Base-by-base conservation (phyloP, 2,329 filamentous ascomycete species). In the Diplodia mutila region DNA sequence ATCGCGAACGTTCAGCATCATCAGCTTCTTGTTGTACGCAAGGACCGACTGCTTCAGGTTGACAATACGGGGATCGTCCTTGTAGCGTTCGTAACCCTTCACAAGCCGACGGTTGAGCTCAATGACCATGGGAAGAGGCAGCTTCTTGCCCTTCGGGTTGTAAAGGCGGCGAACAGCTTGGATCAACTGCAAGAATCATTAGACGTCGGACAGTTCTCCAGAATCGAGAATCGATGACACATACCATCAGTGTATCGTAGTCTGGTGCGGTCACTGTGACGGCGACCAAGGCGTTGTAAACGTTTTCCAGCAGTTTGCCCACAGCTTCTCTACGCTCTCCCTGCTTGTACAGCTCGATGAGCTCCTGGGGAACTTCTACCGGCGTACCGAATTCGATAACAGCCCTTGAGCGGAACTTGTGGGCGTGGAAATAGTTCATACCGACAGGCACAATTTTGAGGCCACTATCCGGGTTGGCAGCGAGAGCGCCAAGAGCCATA, bases 391-490 rank as follows among this genome's bases (percentile, higher is more conserved):
- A 99, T 76, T 99, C 95, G 69, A 98, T 90, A 4, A 99, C 94
- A 42, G 94, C 95, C 76, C 95, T 88, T 70, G 94, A 98, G 54
- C 94, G 91, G 80, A 99, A 99, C 79, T 98, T 99, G 85, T 99
- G 94, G 0, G 94, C 92, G 80, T 98, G 94, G 81, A 99, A 99
- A 80, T 99, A 99, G 80, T 99, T 99, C 94, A 99, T 97, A 73
- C 94, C 94, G 63, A 95, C 94, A 3, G 95, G 95, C 27, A 99
- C 92, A 73, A 99, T 97, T 80, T 94, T 96, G 69, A 99, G 84
- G 34, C 92, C 93, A 75, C 92, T 97, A 71, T 94, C 86, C 2
- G 94, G 94, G 69, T 94, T 89, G 67, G 93, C 90, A 5, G 92
- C 93, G 63, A 98, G 84, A 0, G 95, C 91, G 48, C 94, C 94